These are phyloP conservation scores for Kwoniella sp. DNA, from an alignment of 768 basidiomycete species.

Conservation along the genomic window DNA sequence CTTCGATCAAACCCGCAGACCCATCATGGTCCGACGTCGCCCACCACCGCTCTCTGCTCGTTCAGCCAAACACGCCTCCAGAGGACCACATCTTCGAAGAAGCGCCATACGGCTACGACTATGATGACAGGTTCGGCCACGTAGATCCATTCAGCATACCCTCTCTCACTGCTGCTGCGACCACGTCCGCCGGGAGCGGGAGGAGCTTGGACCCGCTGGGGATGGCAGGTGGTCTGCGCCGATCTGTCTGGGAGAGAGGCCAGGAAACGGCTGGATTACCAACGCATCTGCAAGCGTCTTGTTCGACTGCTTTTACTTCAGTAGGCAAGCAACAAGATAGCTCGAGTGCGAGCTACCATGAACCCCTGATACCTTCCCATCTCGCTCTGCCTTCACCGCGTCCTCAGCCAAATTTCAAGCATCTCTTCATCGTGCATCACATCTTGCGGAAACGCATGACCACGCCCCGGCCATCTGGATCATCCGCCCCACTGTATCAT, in stretches of 20 bases:
- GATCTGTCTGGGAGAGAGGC: conserved; percentile 41
- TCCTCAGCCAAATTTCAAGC: conserved; percentile 51
- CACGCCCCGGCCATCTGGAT: conserved; percentile 1
- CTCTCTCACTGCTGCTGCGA: neutral
- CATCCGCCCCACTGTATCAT: neutral
- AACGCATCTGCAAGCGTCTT: conserved; percentile 3
- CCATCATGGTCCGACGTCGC: conserved; percentile 43
- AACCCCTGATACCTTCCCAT: conserved; percentile 37
- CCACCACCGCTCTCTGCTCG: conserved; percentile 11
- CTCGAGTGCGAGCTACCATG: neutral
- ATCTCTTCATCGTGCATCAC: conserved; percentile 42
- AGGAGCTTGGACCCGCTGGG: conserved; percentile 30
- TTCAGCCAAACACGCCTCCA: neutral
- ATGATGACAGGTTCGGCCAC: conserved; percentile 11
- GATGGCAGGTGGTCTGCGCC: conserved; percentile 32
- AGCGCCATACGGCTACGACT: conserved; percentile 4
- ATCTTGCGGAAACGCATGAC: conserved; percentile 35
- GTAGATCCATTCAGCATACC: neutral
- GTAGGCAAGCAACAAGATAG: neutral
- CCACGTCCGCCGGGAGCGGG: neutral
- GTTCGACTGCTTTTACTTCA: neutral
- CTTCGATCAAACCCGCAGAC: conserved; percentile 31
- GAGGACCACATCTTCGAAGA: conserved; percentile 32
- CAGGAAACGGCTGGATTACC: conserved; percentile 7
- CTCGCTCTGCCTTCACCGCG: conserved; percentile 33